Base-by-base conservation (phyloP, 176 grass and related monocot species). In the Phoenix roebelenii region DNA sequence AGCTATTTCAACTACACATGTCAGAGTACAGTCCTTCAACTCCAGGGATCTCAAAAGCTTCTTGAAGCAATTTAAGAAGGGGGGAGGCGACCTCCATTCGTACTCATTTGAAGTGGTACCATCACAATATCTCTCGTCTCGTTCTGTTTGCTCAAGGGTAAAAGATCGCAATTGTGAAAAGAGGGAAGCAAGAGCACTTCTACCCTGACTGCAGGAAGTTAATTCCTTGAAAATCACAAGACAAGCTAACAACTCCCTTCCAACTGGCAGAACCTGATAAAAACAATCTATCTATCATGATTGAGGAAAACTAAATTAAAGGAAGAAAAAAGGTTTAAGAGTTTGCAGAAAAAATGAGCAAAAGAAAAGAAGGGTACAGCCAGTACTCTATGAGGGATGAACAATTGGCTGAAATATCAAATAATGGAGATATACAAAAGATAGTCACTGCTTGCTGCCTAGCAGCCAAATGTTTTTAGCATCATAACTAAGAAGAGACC, bases 221-320 rank as follows among this genome's bases (percentile, higher is more conserved):
- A 97, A 66, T 70, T 88, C 92, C 78, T 85, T 91, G 63, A 97
- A 88, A 74, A 81, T 72, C 29, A 88, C 48, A 23, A 82, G 77
- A 83, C 87, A 97, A 51, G 87, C 81, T 64, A 91, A 72, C 72
- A 97, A 77, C 67, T 97, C 87, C 48, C 54, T 78, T 54, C 83
- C 92, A 68, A 91, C 78, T 55, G 77, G 87, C 49, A 91, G 67
- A 74, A 82, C 69, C 92, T 97, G 78, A 54, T 20, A 72, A 72
- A 32, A 57, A 73, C 28, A 25, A 50, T 62, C 9, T 9, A 9
- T 35, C 32, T 7, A 35, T 35, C 32, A 35, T 35, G 32, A 35
- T 35, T 35, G 32, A 9, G 32, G 1, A 35, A 35, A 35, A 35
- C 32, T 35, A 9, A 35, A 35, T 9, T 35, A 9, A 35, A 35